Evolutionary conservation across 192 early-diverging fungal species (phyloP).

Genomic region (Pecoramyces ruminantium): DNA sequence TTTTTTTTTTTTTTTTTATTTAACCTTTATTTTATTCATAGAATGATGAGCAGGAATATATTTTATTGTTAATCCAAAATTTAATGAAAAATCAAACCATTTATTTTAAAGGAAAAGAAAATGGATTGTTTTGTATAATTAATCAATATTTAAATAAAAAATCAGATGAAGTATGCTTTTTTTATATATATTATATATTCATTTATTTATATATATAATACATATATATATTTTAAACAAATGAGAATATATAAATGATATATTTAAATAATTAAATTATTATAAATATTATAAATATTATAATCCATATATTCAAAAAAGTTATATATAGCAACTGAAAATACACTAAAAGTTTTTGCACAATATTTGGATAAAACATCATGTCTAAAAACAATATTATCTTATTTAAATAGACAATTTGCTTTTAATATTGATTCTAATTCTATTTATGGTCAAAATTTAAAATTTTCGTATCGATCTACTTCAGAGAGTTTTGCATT

Average conservation of each 20-base stretch:
- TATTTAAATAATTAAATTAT: too few species aligned
- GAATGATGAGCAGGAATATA: not conserved
- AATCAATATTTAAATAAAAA: not conserved
- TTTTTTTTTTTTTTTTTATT: too few species aligned
- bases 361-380: not conserved
- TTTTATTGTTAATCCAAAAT: not conserved
- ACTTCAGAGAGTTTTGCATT: not conserved
- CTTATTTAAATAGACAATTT: not conserved
- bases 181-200: too few species aligned
- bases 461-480: not conserved
- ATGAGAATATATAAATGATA: too few species aligned
- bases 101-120: not conserved
- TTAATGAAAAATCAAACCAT: not conserved
- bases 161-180: not conserved
- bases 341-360: not conserved
- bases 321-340: not conserved
- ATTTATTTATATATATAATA: too few species aligned
- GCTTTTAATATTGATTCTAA: not conserved
- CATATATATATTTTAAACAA: too few species aligned
- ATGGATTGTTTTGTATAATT: not conserved
- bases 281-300: too few species aligned
- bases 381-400: not conserved
- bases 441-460: not conserved
- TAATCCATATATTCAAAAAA: too few species aligned
- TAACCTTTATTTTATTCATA: too few species aligned